Conservation (phyloP, 225 moss, liverwort and hornwort species). For the Bryum argenteum region DNA sequence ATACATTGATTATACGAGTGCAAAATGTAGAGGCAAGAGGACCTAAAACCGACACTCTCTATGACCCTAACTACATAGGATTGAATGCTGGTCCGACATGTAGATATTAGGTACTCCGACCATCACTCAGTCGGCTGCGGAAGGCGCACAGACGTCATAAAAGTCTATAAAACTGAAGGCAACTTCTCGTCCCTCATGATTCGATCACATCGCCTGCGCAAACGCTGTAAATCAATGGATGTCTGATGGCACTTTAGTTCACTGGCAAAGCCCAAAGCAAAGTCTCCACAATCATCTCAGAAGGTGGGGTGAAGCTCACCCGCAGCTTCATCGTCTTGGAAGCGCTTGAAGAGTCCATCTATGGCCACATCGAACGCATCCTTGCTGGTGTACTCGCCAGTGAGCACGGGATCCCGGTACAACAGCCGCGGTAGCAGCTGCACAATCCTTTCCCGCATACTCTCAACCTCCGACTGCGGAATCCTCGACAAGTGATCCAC, state of each 20-base stretch:
- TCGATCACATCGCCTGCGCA: background rate
- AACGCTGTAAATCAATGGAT: background rate
- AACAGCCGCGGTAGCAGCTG: constrained; percentile 64
- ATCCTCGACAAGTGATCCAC: constrained; percentile 53
- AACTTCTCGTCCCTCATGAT: background rate
- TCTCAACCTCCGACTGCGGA: constrained; percentile 28
- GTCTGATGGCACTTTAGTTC: no score
- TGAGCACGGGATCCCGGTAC: constrained; percentile 53
- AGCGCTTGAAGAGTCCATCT: constrained; percentile 45
- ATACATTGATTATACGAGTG: background rate
- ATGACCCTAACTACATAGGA: background rate
- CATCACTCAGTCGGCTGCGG: background rate
- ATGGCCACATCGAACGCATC: constrained; percentile 79
- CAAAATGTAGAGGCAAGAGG: background rate
- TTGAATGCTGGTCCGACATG: background rate
- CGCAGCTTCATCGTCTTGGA: background rate
- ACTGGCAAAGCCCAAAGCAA: no score
- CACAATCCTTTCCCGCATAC: constrained; percentile 56
- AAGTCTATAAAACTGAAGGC: background rate
- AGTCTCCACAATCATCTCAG: background rate
- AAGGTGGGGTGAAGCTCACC: background rate
- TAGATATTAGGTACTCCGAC: constrained; percentile 1
- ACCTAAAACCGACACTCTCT: background rate
- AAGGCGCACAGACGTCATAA: background rate
- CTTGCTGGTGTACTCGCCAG: constrained; percentile 30